phyloP scores from a whole-genome alignment of 768 basidiomycete species.

The Gloeopeniophorella convolvens region DNA sequence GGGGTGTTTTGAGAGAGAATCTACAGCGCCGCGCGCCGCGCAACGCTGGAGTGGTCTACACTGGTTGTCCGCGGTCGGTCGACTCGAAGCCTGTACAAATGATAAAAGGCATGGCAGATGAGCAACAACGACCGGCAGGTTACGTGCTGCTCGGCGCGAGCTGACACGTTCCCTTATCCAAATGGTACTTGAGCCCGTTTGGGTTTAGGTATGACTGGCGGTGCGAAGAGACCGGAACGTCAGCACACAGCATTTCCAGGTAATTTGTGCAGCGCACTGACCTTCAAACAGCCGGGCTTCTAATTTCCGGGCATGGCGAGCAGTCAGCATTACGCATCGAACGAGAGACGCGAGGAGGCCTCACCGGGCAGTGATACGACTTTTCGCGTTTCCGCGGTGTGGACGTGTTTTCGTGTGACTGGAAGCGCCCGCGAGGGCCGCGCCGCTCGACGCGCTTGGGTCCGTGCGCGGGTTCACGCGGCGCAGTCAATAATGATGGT shows the following conservation, averaged over 20 bases:
- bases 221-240: not conserved
- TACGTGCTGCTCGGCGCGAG: conserved; percentile 25
- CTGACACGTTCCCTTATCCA: conserved; percentile 60
- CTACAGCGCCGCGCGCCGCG: too few species aligned
- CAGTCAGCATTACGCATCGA: not conserved
- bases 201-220: conserved; percentile 54
- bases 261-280: conserved; percentile 24
- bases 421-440: conserved; percentile 20
- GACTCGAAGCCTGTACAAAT: too few species aligned
- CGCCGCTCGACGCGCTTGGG: conserved; percentile 16
- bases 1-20: too few species aligned
- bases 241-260: conserved; percentile 3
- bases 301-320: conserved; percentile 19
- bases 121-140: too few species aligned
- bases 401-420: conserved; percentile 15
- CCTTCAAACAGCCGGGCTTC: conserved; percentile 48
- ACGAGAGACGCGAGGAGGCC: not conserved
- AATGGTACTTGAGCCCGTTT: conserved; percentile 62
- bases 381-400: conserved; percentile 20
- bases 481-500: conserved; percentile 13
- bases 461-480: conserved; percentile 13
- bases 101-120: too few species aligned
- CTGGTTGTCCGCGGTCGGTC: too few species aligned
- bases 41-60: too few species aligned
- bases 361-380: conserved; percentile 20